Evolutionary conservation across 176 grass and related monocot genomes (phyloP).

Genomic region (Eleusine indica): DNA sequence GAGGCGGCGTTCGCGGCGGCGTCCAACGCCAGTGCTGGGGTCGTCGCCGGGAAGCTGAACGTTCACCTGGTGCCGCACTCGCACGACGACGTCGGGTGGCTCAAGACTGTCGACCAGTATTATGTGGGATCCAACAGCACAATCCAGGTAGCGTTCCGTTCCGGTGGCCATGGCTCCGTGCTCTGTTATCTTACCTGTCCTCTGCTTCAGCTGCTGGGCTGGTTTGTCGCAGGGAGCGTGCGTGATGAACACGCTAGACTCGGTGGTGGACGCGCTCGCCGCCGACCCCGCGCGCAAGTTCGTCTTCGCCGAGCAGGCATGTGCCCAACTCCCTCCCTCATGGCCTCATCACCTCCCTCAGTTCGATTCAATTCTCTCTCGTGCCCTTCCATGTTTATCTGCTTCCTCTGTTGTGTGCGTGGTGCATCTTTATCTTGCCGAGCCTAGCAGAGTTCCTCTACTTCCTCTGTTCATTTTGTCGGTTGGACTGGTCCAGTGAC

Average conservation of each 20-base stretch:
- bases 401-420: no score
- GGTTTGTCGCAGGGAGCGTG: conserved; percentile 56
- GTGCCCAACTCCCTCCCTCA: not conserved
- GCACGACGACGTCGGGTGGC: conserved; percentile 97
- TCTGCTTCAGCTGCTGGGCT: not conserved
- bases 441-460: not conserved
- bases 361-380: no score
- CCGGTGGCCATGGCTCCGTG: not conserved
- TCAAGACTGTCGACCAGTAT: conserved; percentile 97
- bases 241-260: conserved; percentile 83
- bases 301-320: conserved; percentile 76
- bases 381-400: no score
- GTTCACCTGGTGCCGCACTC: conserved; percentile 90
- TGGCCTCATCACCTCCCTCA: no score
- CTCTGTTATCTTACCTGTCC: not conserved
- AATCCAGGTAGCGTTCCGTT: conserved; percentile 53
- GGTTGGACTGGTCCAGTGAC: not conserved
- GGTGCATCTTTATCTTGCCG: no score
- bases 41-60: conserved; percentile 59
- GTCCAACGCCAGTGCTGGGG: conserved; percentile 52
- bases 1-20: conserved; percentile 23
- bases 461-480: not conserved
- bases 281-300: conserved; percentile 72
- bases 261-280: conserved; percentile 74
- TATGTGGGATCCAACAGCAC: conserved; percentile 79